Evolutionary conservation across 179 eudicot species (phyloP).

Genomic region (Camellia oleifera): DNA sequence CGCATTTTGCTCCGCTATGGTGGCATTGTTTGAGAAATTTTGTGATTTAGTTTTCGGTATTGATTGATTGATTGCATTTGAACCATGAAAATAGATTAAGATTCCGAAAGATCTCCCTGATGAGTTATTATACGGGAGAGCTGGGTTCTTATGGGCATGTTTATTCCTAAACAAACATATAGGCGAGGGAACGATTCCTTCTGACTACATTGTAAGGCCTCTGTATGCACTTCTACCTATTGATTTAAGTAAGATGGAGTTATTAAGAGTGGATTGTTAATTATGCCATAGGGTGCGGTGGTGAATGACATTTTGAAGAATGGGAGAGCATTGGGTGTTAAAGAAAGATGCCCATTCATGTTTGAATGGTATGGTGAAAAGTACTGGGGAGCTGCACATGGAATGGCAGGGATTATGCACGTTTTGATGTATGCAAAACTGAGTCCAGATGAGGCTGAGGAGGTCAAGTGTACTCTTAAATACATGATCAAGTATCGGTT

Average conservation of each 20-base stretch:
- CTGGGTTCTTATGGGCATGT: slow-evolving; percentile 81
- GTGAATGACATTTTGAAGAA: slow-evolving; percentile 43
- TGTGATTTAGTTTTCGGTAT: background rate
- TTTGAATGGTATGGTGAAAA: slow-evolving; percentile 61
- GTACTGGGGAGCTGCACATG: slow-evolving; percentile 90
- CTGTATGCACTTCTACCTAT: background rate
- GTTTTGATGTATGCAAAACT: slow-evolving; percentile 67
- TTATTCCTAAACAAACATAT: slow-evolving; percentile 63
- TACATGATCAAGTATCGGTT: slow-evolving; percentile 59
- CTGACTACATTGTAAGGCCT: slow-evolving; percentile 45
- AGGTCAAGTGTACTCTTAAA: slow-evolving; percentile 56
- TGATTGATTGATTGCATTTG: background rate
- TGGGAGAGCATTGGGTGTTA: slow-evolving; percentile 54
- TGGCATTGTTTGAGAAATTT: background rate
- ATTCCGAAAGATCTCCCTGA: slow-evolving; percentile 49
- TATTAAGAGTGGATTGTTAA: background rate
- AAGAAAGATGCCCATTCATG: slow-evolving; percentile 63
- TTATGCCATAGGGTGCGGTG: slow-evolving; percentile 36
- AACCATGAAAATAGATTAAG: slow-evolving; percentile 36
- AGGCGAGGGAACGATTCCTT: slow-evolving; percentile 52
- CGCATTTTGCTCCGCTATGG: background rate
- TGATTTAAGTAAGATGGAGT: background rate
- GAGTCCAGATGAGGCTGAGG: slow-evolving; percentile 50
- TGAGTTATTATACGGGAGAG: slow-evolving; percentile 74
- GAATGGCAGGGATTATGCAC: slow-evolving; percentile 73